Evolutionary conservation across 148 eudicot genomes (phyloP).

Genomic region (Agrostemma githago): DNA sequence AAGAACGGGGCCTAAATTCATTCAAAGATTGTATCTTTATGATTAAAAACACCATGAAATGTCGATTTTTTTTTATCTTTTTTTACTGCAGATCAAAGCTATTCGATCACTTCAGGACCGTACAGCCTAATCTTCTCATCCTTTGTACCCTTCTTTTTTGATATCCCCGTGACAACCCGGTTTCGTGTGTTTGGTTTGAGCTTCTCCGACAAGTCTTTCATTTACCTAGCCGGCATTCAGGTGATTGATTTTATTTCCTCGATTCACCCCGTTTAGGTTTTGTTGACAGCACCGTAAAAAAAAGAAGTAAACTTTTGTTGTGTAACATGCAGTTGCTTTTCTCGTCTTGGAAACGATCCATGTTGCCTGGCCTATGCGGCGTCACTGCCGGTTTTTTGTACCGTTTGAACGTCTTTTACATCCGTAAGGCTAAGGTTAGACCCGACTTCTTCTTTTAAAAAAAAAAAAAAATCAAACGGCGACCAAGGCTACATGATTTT

Average conservation of each 20-base stretch:
- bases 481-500: not conserved
- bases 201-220: constrained; percentile 93
- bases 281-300: not conserved
- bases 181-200: constrained; percentile 64
- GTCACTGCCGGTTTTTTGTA: constrained; percentile 77
- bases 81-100: constrained; percentile 61
- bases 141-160: constrained; percentile 84
- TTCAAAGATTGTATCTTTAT: too few species aligned
- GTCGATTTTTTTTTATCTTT: too few species aligned
- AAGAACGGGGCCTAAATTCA: too few species aligned
- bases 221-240: constrained; percentile 98
- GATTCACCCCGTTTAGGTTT: not conserved
- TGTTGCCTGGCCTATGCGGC: constrained; percentile 86
- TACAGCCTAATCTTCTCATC: constrained; percentile 90
- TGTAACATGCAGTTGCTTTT: constrained; percentile 62
- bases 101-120: constrained; percentile 80
- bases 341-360: constrained; percentile 91
- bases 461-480: too few species aligned
- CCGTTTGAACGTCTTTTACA: constrained; percentile 59
- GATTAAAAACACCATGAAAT: not conserved
- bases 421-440: constrained; percentile 77
- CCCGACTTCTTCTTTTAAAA: not conserved
- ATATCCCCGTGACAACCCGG: constrained; percentile 88
- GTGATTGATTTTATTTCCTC: constrained; percentile 31
- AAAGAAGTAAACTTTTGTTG: constrained; percentile 13